Conservation (phyloP, 208 protist species). For the Borovskyia barvae region DNA sequence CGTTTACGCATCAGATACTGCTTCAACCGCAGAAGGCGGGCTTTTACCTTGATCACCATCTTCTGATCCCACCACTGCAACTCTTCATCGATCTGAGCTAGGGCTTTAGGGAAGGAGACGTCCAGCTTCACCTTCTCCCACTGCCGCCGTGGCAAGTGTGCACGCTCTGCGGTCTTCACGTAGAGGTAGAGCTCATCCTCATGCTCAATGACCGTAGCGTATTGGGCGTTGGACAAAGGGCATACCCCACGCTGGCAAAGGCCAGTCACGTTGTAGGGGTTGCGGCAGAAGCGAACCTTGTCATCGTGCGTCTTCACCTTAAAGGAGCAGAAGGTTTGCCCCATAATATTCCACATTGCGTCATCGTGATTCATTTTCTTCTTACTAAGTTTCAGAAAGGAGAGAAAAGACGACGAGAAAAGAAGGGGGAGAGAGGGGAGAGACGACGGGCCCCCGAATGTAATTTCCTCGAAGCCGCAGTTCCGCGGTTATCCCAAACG, state of each 20-base stretch:
- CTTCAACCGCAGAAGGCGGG: slow-evolving; percentile 96
- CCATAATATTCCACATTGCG: slow-evolving; percentile 92
- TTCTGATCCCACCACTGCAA: slow-evolving; percentile 96
- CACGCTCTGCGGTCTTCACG: slow-evolving; percentile 99
- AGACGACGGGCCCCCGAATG: too few relatives aligned
- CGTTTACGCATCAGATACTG: slow-evolving; percentile 98
- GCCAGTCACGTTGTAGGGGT: slow-evolving; percentile 98
- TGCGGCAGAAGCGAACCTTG: slow-evolving; percentile 97
- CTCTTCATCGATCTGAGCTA: slow-evolving; percentile 95
- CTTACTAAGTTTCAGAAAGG: slow-evolving; percentile 9
- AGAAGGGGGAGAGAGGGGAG: not conserved
- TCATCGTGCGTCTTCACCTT: slow-evolving; percentile 92
- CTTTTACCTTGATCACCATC: slow-evolving; percentile 96
- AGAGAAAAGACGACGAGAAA: slow-evolving; percentile 14
- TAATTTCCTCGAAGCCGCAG: too few relatives aligned
- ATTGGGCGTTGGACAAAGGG: slow-evolving; percentile 98
- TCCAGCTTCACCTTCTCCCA: slow-evolving; percentile 98
- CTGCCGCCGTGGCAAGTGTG: slow-evolving; percentile 96
- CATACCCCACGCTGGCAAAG: slow-evolving; percentile 97
- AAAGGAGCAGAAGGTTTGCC: slow-evolving; percentile 92
- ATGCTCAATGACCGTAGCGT: slow-evolving; percentile 98
- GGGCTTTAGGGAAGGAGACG: slow-evolving; percentile 94
- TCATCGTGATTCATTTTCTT: slow-evolving; percentile 96
- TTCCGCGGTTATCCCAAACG: too few relatives aligned
- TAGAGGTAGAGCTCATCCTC: slow-evolving; percentile 97